A percentile compares a stretch with the other conserved stretches of the same genome.
These are phyloP conservation scores for Yamagishiella unicocca DNA, from an alignment of 139 green algal genomes.

Conservation along the genomic window DNA sequence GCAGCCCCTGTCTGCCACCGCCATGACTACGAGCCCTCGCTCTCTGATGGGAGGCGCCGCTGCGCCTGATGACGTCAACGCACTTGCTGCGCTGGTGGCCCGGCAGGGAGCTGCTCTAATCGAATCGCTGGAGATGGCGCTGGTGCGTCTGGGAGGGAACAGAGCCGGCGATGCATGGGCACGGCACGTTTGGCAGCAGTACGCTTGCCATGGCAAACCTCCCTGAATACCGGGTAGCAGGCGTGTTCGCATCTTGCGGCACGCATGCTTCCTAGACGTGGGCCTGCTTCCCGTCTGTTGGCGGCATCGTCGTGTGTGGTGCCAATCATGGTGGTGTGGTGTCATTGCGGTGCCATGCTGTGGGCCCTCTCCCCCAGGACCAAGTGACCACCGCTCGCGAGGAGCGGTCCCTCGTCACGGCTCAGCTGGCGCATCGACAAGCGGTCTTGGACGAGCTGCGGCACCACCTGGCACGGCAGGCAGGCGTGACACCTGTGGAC, in stretches of 20 bases:
- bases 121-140: constrained; percentile 25
- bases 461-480: not conserved
- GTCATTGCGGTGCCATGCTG: too few species aligned
- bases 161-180: too few species aligned
- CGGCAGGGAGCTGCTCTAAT: constrained; percentile 29
- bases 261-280: too few species aligned
- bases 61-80: not conserved
- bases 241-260: too few species aligned
- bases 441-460: constrained; percentile 34
- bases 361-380: constrained; percentile 9
- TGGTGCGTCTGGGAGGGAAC: not conserved
- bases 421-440: constrained; percentile 26
- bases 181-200: too few species aligned
- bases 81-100: constrained; percentile 30
- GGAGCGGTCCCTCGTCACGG: not conserved
- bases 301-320: too few species aligned
- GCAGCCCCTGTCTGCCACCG: constrained; percentile 29
- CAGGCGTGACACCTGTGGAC: not conserved
- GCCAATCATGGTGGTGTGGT: too few species aligned
- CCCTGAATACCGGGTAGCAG: too few species aligned
- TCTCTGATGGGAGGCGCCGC: not conserved
- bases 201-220: too few species aligned
- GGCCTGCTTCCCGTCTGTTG: too few species aligned
- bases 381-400: not conserved
- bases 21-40: constrained; percentile 16